Evolutionary conservation across 2,329 filamentous ascomycete genomes (phyloP).

Genomic region (Fusarium sp.): DNA sequence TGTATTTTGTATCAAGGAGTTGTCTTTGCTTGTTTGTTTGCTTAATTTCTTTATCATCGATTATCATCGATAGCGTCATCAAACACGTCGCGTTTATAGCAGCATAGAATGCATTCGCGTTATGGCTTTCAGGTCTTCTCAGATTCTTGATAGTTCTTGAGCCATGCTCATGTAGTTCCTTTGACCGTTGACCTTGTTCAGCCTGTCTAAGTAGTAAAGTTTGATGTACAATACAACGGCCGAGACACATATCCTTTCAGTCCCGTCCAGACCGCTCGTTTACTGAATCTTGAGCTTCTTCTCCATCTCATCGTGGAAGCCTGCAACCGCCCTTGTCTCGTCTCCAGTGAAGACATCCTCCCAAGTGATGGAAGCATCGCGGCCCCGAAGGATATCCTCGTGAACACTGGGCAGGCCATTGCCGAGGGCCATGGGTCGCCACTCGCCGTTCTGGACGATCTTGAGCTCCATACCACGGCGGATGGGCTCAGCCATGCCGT

Average conservation of each 20-base stretch:
- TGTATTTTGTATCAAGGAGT: conserved; percentile 33
- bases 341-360: conserved; percentile 92
- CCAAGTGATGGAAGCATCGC: conserved; percentile 85
- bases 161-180: not conserved
- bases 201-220: conserved; percentile 38
- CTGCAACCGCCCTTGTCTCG: conserved; percentile 76
- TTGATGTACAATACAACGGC: conserved; percentile 33
- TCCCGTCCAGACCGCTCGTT: conserved; percentile 11
- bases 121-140: conserved; percentile 30
- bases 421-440: conserved; percentile 79
- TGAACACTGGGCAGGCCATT: conserved; percentile 75
- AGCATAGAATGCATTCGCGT: conserved; percentile 39
- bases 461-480: conserved; percentile 95
- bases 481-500: conserved; percentile 93
- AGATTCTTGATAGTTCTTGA: conserved; percentile 2
- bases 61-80: conserved; percentile 30
- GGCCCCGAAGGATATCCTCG: conserved; percentile 87
- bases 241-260: conserved; percentile 7
- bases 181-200: conserved; percentile 12
- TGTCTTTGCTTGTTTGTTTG: conserved; percentile 39
- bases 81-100: conserved; percentile 53
- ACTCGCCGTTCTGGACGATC: conserved; percentile 84
- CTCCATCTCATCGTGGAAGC: conserved; percentile 95
- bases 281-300: conserved; percentile 81
- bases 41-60: conserved; percentile 28